Evolutionary conservation across 441 rosid genomes (phyloP), one percentile per base, ranked within the genome.

Genomic region (Cnidoscolus chayamansa): DNA sequence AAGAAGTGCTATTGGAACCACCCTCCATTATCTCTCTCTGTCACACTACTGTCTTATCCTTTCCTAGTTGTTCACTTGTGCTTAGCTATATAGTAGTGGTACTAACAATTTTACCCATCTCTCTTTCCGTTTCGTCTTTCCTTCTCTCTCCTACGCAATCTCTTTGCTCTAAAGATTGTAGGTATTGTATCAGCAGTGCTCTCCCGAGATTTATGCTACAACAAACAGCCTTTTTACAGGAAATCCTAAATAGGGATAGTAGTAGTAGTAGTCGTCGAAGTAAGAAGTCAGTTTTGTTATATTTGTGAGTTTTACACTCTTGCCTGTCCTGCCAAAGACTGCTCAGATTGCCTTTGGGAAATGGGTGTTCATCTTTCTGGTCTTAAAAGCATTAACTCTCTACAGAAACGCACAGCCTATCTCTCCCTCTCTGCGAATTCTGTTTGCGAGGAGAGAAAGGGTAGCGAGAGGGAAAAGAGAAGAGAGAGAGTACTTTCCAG

Each of bases 201-300:
- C 98, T 90, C 97, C 98, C 98, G 97, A 84, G 91, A 87, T 87
- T 89, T 88, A 86, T 80, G 98, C 92, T 86, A 63, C 88, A 83
- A 81, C 73, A 80, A 79, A 80, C 94, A 90, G 92, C 71, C 90
- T 87, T 90, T 84, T 89, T 74, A 84, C 84, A 82, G 85, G 81
- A 81, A 83, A 83, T 83, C 81, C 83, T 78, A 86, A 83, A 88
- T 77, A 86, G 80, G 82, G 81, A 80, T 78, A 74, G 81, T 66
- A 73, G 80, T 64, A 74, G 86, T 30, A 73, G 64, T 40, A 40
- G 45, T 40, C 2, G 37, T 35, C 65, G 73, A 56, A 74, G 69
- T 4, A 63, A 62, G 48, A 35, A 63, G 75, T 79, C 87, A 75
- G 86, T 77, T 77, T 63, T 68, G 80, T 49, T 64, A 49, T 25